Evolutionary conservation across 805 yeast species (phyloP).

Genomic region (Wickerhamiella alocasiicola): DNA sequence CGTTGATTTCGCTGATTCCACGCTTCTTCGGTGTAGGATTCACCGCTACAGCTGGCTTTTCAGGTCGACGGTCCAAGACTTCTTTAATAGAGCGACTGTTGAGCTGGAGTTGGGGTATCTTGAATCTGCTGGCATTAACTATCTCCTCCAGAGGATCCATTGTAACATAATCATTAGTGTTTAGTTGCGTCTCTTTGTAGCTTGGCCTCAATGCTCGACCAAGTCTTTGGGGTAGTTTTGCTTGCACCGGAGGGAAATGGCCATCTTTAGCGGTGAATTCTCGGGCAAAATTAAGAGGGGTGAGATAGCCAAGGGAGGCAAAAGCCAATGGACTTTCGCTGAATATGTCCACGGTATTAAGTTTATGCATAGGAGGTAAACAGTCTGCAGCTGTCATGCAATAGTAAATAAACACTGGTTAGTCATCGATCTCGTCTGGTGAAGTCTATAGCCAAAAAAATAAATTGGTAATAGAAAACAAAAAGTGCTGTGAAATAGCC

Average conservation of each 20-base stretch:
- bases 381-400: too few relatives aligned
- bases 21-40: constrained; percentile 12
- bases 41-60: background rate
- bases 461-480: too few relatives aligned
- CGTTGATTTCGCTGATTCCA: constrained; percentile 10
- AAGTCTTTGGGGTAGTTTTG: constrained; percentile 21
- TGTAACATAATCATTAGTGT: constrained; percentile 10
- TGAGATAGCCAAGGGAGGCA: constrained; percentile 23
- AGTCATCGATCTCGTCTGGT: too few relatives aligned
- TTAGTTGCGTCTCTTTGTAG: constrained; percentile 24
- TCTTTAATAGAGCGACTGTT: constrained; percentile 10
- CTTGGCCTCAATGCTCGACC: constrained; percentile 22
- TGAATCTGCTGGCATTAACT: constrained; percentile 11
- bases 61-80: constrained; percentile 3
- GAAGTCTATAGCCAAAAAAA: too few relatives aligned
- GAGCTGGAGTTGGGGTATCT: constrained; percentile 9
- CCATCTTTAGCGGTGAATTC: constrained; percentile 22
- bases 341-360: constrained; percentile 18
- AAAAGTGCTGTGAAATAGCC: too few relatives aligned
- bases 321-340: constrained; percentile 21
- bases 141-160: constrained; percentile 14
- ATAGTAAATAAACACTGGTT: too few relatives aligned
- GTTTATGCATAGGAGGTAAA: too few relatives aligned
- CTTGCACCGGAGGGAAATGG: constrained; percentile 17
- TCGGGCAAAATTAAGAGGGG: constrained; percentile 16